Percentiles rank a stretch among this genome's conserved stretches.
phyloP scores from a whole-genome alignment of 225 moss, liverwort and hornwort species.

The Antitrichia curtipendula region DNA sequence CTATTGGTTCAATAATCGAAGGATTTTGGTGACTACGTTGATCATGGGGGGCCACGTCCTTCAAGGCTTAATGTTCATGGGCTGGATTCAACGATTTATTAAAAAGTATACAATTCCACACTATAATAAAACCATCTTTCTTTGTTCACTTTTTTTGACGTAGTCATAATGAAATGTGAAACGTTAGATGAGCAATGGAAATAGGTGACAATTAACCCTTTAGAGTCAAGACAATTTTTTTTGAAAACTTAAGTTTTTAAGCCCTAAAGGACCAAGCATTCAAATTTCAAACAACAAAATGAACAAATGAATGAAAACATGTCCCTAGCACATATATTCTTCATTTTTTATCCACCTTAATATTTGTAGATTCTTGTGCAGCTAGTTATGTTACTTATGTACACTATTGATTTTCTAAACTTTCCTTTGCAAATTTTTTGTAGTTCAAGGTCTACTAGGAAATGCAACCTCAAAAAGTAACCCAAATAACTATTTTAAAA shows the following conservation, averaged over 20 bases:
- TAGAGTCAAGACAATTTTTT: not conserved
- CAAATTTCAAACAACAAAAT: fast-evolving
- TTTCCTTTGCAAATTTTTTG: not conserved
- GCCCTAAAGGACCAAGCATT: fast-evolving
- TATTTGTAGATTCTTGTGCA: not conserved
- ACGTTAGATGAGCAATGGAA: not conserved
- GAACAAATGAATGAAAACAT: not conserved
- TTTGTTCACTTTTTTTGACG: fast-evolving
- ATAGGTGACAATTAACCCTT: not conserved
- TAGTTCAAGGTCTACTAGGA: not conserved
- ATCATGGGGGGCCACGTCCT: too few relatives aligned
- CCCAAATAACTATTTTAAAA: too few relatives aligned
- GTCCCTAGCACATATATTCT: fast-evolving
- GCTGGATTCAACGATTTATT: not conserved
- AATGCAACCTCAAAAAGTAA: not conserved
- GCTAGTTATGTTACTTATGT: not conserved
- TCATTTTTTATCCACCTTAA: not conserved
- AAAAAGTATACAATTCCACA: not conserved
- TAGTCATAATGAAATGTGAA: not conserved
- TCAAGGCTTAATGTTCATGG: not conserved
- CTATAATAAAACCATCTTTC: not conserved
- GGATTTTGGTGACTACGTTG: too few relatives aligned
- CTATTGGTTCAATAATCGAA: too few relatives aligned
- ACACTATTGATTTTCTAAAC: fast-evolving
- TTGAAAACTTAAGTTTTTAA: too few relatives aligned